Evolutionary conservation across 2,329 filamentous ascomycete species (phyloP).

Genomic region (Xylaria digitata): DNA sequence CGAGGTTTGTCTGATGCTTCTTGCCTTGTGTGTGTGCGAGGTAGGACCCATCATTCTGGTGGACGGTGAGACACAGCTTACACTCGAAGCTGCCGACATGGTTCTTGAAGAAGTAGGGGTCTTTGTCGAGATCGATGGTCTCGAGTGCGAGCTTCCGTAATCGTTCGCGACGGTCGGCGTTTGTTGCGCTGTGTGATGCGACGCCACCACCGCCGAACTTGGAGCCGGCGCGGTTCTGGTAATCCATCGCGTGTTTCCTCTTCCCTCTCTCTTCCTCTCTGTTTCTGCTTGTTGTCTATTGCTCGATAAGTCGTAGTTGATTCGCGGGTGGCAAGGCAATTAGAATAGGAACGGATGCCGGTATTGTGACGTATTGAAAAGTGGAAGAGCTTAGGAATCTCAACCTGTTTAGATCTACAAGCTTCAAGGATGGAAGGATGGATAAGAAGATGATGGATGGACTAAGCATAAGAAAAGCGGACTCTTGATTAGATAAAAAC

Average conservation of each 20-base stretch:
- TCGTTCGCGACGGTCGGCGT: conserved; percentile 96
- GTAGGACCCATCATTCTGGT: conserved; percentile 99
- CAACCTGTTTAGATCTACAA: background rate
- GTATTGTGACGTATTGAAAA: background rate
- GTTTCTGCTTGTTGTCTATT: background rate
- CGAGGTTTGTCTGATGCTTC: conserved; percentile 98
- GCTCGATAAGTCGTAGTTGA: too few species aligned
- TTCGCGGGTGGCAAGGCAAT: background rate
- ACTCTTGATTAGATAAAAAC: conserved; percentile 17
- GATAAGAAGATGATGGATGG: too few species aligned
- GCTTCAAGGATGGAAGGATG: background rate
- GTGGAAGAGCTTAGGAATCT: too few species aligned
- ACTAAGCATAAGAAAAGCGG: conserved; percentile 12
- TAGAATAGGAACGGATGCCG: background rate
- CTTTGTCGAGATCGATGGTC: conserved; percentile 98
- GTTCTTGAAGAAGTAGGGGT: conserved; percentile 99
- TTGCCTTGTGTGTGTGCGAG: conserved; percentile 98
- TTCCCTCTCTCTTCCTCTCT: background rate
- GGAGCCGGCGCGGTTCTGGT: conserved; percentile 92
- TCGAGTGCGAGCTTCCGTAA: conserved; percentile 98
- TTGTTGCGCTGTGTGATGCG: conserved; percentile 90
- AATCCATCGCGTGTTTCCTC: conserved; percentile 65
- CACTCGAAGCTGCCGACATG: conserved; percentile 98
- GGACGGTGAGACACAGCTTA: conserved; percentile 93
- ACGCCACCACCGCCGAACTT: conserved; percentile 98